Base-by-base conservation (phyloP, 2,329 filamentous ascomycete genomes). In the Byssochlamys sp. region DNA sequence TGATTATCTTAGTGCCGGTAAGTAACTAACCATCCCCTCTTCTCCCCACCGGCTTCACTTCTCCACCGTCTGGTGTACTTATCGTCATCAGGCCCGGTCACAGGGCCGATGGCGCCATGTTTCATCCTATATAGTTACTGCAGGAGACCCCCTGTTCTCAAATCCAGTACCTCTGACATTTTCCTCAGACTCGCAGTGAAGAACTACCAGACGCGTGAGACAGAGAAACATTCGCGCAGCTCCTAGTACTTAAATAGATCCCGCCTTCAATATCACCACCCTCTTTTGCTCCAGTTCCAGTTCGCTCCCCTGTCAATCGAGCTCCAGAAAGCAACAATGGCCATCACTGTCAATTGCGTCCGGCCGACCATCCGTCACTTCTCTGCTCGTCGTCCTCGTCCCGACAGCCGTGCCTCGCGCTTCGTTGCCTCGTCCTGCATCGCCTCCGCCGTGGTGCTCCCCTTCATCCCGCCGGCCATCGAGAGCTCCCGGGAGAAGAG, bases 391-490 rank as follows among this genome's bases (percentile, higher is more conserved):
- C 71, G 72, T 59, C 69, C 73, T 35, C 71, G 63, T 26, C 71
- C 72, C 19, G 70, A 73, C 51, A 73, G 69, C 54, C 73, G 71
- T 49, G 66, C 69, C 52, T 69, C 73, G 49, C 73, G 74, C 35
- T 71, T 75, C 50, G 62, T 77, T 29, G 70, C 74, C 52, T 69
- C 67, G 55, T 73, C 73, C 12, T 75, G 75, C 59, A 67, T 78
- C 12, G 65, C 73, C 48, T 73, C 75, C 1, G 74, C 72, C 1
- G 75, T 78, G 24, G 68, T 77, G 19, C 64, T 78, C 4, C 76
- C 76, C 4, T 78, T 78, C 60, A 71, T 78, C 2, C 76, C 76
- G 28, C 76, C 76, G 5, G 76, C 76, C 3, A 66, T 78, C 10
- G 75, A 77, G 59, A 77, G 75, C 59, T 75, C 73, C 33, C 69